phyloP scores from a whole-genome alignment of 2,329 filamentous ascomycete genomes.

The Neurospora sp. region DNA sequence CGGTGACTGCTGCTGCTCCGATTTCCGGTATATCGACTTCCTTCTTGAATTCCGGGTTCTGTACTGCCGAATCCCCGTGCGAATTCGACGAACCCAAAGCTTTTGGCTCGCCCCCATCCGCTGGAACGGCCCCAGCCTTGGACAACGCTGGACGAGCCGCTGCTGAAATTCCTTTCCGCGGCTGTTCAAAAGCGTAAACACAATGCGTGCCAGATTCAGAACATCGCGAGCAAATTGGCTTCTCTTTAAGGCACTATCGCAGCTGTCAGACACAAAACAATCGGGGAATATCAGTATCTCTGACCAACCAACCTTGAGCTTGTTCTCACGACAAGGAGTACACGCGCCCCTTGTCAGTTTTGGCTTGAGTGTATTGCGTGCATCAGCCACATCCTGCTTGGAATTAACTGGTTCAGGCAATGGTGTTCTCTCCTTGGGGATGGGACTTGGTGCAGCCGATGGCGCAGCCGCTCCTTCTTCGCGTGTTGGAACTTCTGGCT shows the following conservation, averaged over 20 bases:
- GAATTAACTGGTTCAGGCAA: not conserved
- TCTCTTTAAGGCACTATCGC: not conserved
- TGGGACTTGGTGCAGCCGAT: not conserved
- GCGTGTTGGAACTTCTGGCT: too few relatives aligned
- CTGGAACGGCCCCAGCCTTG: not conserved
- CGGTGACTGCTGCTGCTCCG: not conserved
- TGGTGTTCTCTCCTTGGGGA: not conserved
- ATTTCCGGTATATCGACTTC: not conserved
- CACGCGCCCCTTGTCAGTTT: not conserved
- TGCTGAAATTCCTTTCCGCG: not conserved
- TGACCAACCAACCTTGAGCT: not conserved
- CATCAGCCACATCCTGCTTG: not conserved
- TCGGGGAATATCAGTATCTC: not conserved
- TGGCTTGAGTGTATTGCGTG: not conserved
- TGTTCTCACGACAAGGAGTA: not conserved
- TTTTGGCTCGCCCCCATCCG: not conserved
- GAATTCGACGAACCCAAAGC: not conserved
- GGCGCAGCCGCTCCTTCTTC: not conserved
- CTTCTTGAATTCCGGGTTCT: not conserved
- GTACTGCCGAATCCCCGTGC: not conserved
- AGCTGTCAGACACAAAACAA: not conserved
- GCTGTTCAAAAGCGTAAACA: not conserved
- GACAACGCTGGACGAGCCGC: not conserved
- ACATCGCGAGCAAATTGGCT: not conserved
- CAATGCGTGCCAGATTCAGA: not conserved